These are phyloP conservation scores for Stevia rebaudiana DNA, from an alignment of 140 eudicot species.

Conservation along the genomic window DNA sequence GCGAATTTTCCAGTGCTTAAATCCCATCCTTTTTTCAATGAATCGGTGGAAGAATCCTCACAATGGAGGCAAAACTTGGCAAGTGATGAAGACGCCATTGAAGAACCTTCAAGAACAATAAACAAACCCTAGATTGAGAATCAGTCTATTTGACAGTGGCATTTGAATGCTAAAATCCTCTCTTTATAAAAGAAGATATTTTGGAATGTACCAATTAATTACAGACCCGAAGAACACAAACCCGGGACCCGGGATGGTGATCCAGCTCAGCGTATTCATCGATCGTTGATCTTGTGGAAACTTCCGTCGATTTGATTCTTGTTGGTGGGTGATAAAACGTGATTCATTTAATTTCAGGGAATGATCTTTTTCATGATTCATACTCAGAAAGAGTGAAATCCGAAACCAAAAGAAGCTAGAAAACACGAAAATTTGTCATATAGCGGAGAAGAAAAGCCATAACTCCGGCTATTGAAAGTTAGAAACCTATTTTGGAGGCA, in stretches of 20 bases:
- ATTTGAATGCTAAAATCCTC: neutral
- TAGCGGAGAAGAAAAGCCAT: neutral
- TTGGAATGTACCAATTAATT: neutral
- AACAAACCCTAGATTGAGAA: neutral
- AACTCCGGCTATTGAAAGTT: neutral
- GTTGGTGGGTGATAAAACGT: neutral
- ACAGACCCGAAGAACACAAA: neutral
- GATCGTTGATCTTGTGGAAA: neutral
- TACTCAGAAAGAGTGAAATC: neutral
- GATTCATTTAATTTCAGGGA: neutral
- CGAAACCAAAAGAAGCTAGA: neutral
- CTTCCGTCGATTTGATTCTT: neutral
- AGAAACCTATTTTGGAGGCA: neutral
- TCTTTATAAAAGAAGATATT: neutral
- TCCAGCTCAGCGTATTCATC: neutral
- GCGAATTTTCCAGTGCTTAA: conserved; percentile 38
- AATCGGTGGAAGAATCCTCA: conserved; percentile 25
- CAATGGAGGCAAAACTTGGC: conserved; percentile 36
- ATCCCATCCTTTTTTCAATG: conserved; percentile 43
- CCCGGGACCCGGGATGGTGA: too few species aligned
- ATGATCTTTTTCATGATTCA: neutral
- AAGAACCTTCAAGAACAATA: conserved; percentile 8
- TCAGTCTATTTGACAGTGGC: neutral
- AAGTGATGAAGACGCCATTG: conserved; percentile 33
- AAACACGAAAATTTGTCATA: neutral